These are phyloP conservation scores for Dioscorea dumetorum DNA, from an alignment of 106 monocot genomes.

Conservation along the genomic window DNA sequence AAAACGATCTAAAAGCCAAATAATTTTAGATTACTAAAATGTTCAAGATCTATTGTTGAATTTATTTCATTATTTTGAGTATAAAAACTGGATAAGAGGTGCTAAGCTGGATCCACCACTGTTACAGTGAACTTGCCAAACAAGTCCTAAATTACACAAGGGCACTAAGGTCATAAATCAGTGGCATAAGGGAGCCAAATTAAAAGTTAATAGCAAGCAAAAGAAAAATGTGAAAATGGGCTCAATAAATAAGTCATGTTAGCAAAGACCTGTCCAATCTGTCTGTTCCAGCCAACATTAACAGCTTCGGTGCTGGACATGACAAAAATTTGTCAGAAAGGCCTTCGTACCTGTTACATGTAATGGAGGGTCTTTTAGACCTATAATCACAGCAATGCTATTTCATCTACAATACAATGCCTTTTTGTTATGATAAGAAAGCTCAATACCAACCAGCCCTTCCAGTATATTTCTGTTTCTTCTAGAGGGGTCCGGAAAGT, in stretches of 20 bases:
- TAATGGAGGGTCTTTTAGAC: neutral
- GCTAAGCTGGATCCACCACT: too few relatives aligned
- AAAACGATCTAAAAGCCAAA: too few relatives aligned
- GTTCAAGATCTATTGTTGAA: too few relatives aligned
- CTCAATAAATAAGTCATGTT: neutral
- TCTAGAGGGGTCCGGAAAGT: constrained; percentile 80
- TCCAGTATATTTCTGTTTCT: constrained; percentile 87
- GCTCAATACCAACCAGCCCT: constrained; percentile 68
- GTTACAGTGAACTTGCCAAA: too few relatives aligned
- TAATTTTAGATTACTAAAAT: too few relatives aligned
- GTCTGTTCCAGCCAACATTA: constrained; percentile 97
- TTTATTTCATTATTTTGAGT: too few relatives aligned
- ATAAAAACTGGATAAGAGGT: too few relatives aligned
- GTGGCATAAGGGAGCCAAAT: neutral
- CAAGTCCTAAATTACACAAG: too few relatives aligned
- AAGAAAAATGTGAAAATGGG: too few relatives aligned
- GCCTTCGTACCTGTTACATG: constrained; percentile 74
- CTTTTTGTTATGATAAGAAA: neutral
- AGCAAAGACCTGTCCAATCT: constrained; percentile 84
- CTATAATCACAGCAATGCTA: neutral
- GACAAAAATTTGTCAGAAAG: constrained; percentile 92
- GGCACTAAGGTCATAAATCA: neutral
- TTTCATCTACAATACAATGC: neutral
- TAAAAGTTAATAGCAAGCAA: neutral
- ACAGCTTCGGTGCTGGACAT: constrained; percentile 72